A percentile compares a stretch with the other conserved stretches of the same genome.
These are phyloP conservation scores for Populus simonii DNA, from an alignment of 345 rosid genomes.

Conservation along the genomic window DNA sequence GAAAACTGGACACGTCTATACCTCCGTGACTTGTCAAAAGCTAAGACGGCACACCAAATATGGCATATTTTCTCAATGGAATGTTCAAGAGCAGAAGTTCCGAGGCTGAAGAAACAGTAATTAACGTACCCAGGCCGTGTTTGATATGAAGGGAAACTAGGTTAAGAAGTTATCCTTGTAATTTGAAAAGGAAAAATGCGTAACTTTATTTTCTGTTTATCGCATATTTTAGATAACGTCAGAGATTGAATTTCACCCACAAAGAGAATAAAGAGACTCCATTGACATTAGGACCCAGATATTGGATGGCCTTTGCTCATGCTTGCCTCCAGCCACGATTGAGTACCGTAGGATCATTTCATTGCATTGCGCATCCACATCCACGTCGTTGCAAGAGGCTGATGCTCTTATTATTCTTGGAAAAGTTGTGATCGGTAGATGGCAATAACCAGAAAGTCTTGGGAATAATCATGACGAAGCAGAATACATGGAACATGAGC, in stretches of 20 bases:
- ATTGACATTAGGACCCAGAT: neutral
- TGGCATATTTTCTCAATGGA: neutral
- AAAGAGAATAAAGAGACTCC: too few relatives aligned
- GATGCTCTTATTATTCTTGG: neutral
- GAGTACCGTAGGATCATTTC: neutral
- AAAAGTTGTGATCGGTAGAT: conserved; percentile 3
- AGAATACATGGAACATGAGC: neutral
- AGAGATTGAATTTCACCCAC: too few relatives aligned
- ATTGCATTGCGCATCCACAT: too few relatives aligned
- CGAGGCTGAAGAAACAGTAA: neutral
- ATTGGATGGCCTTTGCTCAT: neutral
- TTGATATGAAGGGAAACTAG: too few relatives aligned
- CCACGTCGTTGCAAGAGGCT: too few relatives aligned
- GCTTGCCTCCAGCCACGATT: neutral
- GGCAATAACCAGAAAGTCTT: neutral
- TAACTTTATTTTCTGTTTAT: too few relatives aligned
- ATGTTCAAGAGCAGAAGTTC: neutral
- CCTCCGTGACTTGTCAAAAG: neutral
- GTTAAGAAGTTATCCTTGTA: too few relatives aligned
- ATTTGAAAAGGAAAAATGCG: too few relatives aligned
- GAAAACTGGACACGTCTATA: neutral
- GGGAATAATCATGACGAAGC: conserved; percentile 7
- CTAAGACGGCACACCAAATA: neutral
- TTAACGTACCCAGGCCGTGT: too few relatives aligned
- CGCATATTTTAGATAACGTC: too few relatives aligned